Percentiles rank a stretch among this genome's conserved stretches.
These are phyloP conservation scores for Lichina pygmaea DNA, from an alignment of 495 filamentous ascomycete genomes.

Conservation along the genomic window DNA sequence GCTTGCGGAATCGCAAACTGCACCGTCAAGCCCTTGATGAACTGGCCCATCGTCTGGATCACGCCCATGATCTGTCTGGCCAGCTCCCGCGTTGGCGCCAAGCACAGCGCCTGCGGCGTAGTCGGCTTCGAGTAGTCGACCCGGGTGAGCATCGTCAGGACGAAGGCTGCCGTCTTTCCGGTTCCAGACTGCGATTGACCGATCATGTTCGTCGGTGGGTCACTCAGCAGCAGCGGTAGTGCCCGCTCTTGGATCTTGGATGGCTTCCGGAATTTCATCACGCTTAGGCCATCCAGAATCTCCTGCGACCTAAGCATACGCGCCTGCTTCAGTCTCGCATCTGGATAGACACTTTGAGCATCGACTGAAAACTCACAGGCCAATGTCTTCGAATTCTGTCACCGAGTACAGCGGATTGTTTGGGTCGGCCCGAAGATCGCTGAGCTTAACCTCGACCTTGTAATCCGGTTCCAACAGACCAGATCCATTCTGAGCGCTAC, in stretches of 20 bases:
- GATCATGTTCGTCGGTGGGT: constrained; percentile 77
- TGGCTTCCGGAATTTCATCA: constrained; percentile 78
- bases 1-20: constrained; percentile 60
- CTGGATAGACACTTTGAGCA: not conserved
- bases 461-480: constrained; percentile 47
- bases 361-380: constrained; percentile 29
- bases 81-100: constrained; percentile 83
- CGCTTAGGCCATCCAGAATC: constrained; percentile 34
- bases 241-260: constrained; percentile 94
- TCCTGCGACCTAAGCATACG: constrained; percentile 6
- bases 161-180: constrained; percentile 93
- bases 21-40: constrained; percentile 41
- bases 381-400: constrained; percentile 62
- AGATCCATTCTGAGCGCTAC: constrained; percentile 5
- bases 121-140: constrained; percentile 38
- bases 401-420: constrained; percentile 71
- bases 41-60: constrained; percentile 52
- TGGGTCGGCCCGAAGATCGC: constrained; percentile 63
- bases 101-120: constrained; percentile 60
- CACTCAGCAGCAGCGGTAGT: constrained; percentile 55
- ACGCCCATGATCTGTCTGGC: constrained; percentile 85
- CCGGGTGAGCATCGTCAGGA: constrained; percentile 68
- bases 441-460: constrained; percentile 72
- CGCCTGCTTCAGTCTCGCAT: not conserved
- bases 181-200: constrained; percentile 97